phyloP scores from a whole-genome alignment of 140 eudicot genomes.

The Ambrosia hybrid region DNA sequence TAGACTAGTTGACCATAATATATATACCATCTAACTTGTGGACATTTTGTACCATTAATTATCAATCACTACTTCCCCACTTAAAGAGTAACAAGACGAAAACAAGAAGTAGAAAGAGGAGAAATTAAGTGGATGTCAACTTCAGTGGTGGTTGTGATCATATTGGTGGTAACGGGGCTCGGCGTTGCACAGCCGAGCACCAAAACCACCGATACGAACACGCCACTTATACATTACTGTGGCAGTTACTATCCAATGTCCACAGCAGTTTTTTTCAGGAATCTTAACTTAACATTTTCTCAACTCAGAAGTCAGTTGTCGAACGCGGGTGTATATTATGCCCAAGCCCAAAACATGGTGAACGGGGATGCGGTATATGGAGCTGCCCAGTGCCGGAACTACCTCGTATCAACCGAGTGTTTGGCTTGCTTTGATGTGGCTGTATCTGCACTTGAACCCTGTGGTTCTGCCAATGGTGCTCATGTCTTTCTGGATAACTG shows the following conservation, averaged over 20 bases:
- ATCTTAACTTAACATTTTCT: slow-evolving; percentile 21
- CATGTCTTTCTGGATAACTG: slow-evolving; percentile 22
- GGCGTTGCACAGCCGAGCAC: slow-evolving; percentile 5
- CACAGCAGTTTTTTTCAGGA: slow-evolving; percentile 6
- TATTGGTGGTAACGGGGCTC: background rate
- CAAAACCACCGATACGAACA: background rate
- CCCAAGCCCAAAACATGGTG: slow-evolving; percentile 15
- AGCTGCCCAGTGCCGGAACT: slow-evolving; percentile 29
- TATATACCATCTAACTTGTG: too few species aligned
- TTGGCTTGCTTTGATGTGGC: slow-evolving; percentile 27
- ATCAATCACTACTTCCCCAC: too few species aligned
- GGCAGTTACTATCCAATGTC: slow-evolving; percentile 6
- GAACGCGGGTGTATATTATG: slow-evolving; percentile 11
- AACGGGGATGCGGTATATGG: slow-evolving; percentile 23
- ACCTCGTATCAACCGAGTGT: slow-evolving; percentile 23
- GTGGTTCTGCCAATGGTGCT: slow-evolving; percentile 26
- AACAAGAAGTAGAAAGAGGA: background rate
- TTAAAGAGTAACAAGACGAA: background rate
- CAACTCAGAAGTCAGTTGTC: slow-evolving; percentile 33
- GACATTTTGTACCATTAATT: too few species aligned
- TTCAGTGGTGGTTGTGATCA: background rate
- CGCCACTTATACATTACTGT: slow-evolving; percentile 16
- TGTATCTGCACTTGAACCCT: slow-evolving; percentile 14
- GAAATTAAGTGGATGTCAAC: background rate
- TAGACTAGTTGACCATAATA: too few species aligned